phyloP scores from a whole-genome alignment of 1,284 basidiomycete species.

The Trametes hirsuta region DNA sequence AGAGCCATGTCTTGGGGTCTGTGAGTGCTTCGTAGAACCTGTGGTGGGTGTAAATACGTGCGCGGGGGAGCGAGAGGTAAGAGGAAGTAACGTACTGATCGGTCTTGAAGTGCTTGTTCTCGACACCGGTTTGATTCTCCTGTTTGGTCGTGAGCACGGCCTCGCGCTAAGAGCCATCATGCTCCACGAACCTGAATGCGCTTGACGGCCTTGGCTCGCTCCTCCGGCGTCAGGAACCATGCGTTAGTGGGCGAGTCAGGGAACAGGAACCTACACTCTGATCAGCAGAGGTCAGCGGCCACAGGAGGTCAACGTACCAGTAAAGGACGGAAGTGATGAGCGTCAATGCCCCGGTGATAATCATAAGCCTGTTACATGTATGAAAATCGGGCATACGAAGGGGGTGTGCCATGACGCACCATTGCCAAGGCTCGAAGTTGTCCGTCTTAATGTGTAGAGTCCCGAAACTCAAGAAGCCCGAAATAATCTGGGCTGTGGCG shows the following conservation, averaged over 20 bases:
- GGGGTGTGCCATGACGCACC: slow-evolving; percentile 26
- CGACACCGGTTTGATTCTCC: slow-evolving; percentile 44
- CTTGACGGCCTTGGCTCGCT: slow-evolving; percentile 64
- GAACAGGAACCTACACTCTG: slow-evolving; percentile 59
- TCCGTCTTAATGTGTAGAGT: slow-evolving; percentile 59
- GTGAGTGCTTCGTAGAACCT: slow-evolving; percentile 68
- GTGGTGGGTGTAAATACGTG: neutral
- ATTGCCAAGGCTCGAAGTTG: slow-evolving; percentile 69
- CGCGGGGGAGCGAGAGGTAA: too few species aligned
- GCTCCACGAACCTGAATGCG: slow-evolving; percentile 57
- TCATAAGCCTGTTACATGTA: slow-evolving; percentile 53
- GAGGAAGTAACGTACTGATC: slow-evolving; percentile 43
- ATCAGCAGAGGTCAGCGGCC: slow-evolving; percentile 31
- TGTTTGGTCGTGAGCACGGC: neutral
- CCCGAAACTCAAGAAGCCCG: slow-evolving; percentile 74
- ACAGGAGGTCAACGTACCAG: slow-evolving; percentile 46
- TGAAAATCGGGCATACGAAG: neutral
- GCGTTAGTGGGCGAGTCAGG: slow-evolving; percentile 72
- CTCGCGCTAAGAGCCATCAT: neutral
- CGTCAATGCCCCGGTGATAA: slow-evolving; percentile 69
- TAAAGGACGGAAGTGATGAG: slow-evolving; percentile 55
- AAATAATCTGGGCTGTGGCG: slow-evolving; percentile 52
- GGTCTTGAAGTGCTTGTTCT: slow-evolving; percentile 44
- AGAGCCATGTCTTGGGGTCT: slow-evolving; percentile 75
- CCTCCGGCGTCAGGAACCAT: slow-evolving; percentile 67